Conservation (phyloP, 1,284 basidiomycete genomes). For the Termitomyces sp. region DNA sequence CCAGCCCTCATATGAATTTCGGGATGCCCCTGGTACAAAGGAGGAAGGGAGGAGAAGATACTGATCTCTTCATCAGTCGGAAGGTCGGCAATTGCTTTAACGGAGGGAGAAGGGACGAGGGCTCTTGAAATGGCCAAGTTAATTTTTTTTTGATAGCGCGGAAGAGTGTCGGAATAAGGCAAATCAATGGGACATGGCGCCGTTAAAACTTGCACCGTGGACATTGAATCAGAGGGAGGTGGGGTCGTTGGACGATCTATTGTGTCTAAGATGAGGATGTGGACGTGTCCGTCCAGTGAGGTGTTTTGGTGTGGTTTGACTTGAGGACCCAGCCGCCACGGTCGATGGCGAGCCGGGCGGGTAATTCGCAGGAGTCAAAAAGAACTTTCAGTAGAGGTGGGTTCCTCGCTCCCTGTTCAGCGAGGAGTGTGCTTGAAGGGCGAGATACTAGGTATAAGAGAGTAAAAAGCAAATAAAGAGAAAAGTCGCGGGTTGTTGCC, state of each 20-base stretch:
- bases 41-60: constrained; percentile 61
- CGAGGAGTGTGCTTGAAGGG: constrained; percentile 58
- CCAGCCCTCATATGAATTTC: constrained; percentile 70
- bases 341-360: constrained; percentile 60
- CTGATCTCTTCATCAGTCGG: constrained; percentile 25
- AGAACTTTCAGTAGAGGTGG: constrained; percentile 51
- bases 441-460: constrained; percentile 21
- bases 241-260: constrained; percentile 20
- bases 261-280: constrained; percentile 22
- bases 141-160: constrained; percentile 31
- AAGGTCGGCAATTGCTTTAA: constrained; percentile 25
- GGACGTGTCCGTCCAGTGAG: constrained; percentile 25
- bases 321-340: constrained; percentile 73
- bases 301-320: constrained; percentile 15
- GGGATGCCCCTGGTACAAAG: constrained; percentile 61
- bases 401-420: constrained; percentile 64
- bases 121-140: constrained; percentile 27
- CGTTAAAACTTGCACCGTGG: constrained; percentile 53
- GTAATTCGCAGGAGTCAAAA: constrained; percentile 51
- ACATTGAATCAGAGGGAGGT: constrained; percentile 39
- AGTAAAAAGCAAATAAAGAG: constrained; percentile 16
- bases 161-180: constrained; percentile 27
- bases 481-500: constrained; percentile 10
- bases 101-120: constrained; percentile 28
- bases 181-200: constrained; percentile 46